These are phyloP conservation scores for Backusella psychrophila DNA, from an alignment of 192 early-diverging fungal species.

Conservation along the genomic window DNA sequence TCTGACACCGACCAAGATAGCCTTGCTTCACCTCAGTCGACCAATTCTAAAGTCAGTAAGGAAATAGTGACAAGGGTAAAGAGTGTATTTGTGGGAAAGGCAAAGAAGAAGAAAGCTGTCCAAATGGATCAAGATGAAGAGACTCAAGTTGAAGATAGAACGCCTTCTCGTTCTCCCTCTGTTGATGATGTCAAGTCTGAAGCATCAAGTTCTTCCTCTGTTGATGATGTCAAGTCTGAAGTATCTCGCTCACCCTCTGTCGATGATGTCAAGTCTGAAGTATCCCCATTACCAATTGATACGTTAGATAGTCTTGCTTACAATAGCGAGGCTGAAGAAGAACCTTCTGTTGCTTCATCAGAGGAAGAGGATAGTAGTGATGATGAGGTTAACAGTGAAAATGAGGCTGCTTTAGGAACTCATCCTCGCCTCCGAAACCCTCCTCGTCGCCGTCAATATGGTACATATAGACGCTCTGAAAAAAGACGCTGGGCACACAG, in stretches of 20 bases:
- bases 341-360: background rate
- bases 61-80: background rate
- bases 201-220: no score
- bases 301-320: background rate
- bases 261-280: no score
- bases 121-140: background rate
- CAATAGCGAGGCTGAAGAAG: background rate
- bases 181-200: no score
- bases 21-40: background rate
- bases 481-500: background rate
- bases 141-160: background rate
- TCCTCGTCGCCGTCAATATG: background rate
- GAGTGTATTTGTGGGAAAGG: background rate
- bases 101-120: background rate
- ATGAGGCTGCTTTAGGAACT: background rate
- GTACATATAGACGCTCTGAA: background rate
- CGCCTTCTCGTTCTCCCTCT: no score
- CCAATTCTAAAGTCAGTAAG: background rate
- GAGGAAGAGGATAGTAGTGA: background rate
- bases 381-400: background rate
- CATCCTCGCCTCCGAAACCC: background rate
- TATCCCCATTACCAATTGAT: background rate
- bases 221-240: no score
- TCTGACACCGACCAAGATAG: background rate
- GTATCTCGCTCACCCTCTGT: no score